Evolutionary conservation across 805 yeast genomes (phyloP).

Genomic region (Ogataea minuta): DNA sequence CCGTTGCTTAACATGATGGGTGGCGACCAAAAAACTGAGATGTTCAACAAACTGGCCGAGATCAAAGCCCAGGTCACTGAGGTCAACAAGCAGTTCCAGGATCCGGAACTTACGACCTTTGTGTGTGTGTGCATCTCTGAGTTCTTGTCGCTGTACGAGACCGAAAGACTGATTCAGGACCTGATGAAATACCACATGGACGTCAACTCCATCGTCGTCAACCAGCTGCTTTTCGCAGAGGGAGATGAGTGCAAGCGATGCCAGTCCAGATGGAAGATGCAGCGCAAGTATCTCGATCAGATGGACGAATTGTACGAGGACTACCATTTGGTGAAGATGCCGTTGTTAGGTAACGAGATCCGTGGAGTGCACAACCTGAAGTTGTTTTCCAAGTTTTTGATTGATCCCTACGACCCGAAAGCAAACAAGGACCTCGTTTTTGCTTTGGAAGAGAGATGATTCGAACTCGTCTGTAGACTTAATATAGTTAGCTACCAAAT

Average conservation of each 20-base stretch:
- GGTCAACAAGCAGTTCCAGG: conserved; percentile 91
- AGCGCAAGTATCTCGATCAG: conserved; percentile 89
- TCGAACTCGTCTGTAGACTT: background rate
- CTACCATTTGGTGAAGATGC: conserved; percentile 94
- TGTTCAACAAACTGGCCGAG: conserved; percentile 75
- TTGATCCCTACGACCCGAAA: conserved; percentile 73
- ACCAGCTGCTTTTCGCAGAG: conserved; percentile 87
- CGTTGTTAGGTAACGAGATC: conserved; percentile 90
- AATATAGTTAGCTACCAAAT: too few relatives aligned
- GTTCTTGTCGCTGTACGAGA: conserved; percentile 91
- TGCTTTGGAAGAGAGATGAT: conserved; percentile 48
- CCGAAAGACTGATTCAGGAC: conserved; percentile 97
- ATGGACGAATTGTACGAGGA: conserved; percentile 96
- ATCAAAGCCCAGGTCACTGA: conserved; percentile 78
- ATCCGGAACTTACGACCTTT: conserved; percentile 93
- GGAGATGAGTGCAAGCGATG: conserved; percentile 86
- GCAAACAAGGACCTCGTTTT: conserved; percentile 52
- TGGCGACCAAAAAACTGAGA: conserved; percentile 59
- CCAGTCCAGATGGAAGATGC: conserved; percentile 92
- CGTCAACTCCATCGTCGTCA: conserved; percentile 93
- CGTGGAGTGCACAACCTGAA: conserved; percentile 87
- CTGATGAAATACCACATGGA: conserved; percentile 93
- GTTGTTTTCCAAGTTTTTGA: conserved; percentile 76
- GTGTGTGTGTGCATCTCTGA: conserved; percentile 98
- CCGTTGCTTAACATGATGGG: conserved; percentile 87